phyloP scores from a whole-genome alignment of 1,139 yeast species.

The Barnettozyma hawaiiensis region DNA sequence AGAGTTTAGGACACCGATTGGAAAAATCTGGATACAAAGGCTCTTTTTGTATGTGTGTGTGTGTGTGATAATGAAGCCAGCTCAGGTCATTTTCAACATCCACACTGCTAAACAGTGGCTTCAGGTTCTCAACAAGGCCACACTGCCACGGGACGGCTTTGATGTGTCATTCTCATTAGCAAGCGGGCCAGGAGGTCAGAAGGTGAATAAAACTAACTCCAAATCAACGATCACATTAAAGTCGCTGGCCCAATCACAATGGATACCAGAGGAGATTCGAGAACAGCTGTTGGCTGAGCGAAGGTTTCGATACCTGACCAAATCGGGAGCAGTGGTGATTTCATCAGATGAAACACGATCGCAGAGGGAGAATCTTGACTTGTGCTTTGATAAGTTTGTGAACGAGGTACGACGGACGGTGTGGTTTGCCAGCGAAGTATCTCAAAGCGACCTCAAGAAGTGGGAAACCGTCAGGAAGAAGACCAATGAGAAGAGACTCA shows the following conservation, averaged over 20 bases:
- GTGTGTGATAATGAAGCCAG: background rate
- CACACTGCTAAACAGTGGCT: conserved; percentile 36
- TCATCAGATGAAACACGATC: conserved; percentile 59
- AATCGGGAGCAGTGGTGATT: conserved; percentile 50
- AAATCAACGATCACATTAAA: conserved; percentile 65
- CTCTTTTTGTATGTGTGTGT: too few relatives aligned
- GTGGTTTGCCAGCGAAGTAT: conserved; percentile 45
- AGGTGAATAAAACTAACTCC: conserved; percentile 79
- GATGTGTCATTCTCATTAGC: conserved; percentile 58
- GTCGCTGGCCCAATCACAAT: conserved; percentile 46
- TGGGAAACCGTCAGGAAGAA: conserved; percentile 50
- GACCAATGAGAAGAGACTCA: conserved; percentile 45
- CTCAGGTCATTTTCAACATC: background rate
- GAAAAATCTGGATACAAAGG: too few relatives aligned
- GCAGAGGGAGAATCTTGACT: conserved; percentile 50
- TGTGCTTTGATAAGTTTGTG: conserved; percentile 56
- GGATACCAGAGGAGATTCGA: conserved; percentile 59
- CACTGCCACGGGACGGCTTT: conserved; percentile 49
- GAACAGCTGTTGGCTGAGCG: conserved; percentile 37
- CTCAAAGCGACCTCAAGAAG: conserved; percentile 42
- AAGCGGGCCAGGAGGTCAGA: conserved; percentile 95
- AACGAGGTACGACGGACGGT: conserved; percentile 45
- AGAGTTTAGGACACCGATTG: background rate
- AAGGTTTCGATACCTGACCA: conserved; percentile 52
- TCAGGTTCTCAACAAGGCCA: conserved; percentile 27